Evolutionary conservation across 1,284 basidiomycete genomes (phyloP).

Genomic region (Sphagnurus paluster): DNA sequence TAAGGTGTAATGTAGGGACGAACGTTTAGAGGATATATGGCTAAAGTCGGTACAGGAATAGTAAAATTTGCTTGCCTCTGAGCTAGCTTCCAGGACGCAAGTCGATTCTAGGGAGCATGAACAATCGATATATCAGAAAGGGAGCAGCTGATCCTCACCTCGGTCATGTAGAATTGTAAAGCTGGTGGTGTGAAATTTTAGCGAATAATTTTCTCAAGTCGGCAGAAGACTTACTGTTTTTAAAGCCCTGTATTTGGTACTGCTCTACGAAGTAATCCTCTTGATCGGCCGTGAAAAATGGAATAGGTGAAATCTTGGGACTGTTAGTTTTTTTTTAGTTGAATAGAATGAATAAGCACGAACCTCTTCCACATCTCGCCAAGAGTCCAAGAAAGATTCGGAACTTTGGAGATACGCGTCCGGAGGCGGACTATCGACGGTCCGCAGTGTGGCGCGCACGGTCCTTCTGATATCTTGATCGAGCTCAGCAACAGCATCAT

Average conservation of each 20-base stretch:
- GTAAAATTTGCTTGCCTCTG: slow-evolving; percentile 58
- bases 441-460: slow-evolving; percentile 54
- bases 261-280: slow-evolving; percentile 69
- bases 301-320: slow-evolving; percentile 54
- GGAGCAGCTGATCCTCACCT: slow-evolving; percentile 34
- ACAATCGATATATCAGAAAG: not conserved
- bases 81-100: slow-evolving; percentile 48
- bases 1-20: slow-evolving; percentile 10
- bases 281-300: slow-evolving; percentile 56
- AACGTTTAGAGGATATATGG: slow-evolving; percentile 55
- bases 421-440: slow-evolving; percentile 53
- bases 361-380: slow-evolving; percentile 43
- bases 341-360: slow-evolving; percentile 1
- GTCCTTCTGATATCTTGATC: slow-evolving; percentile 53
- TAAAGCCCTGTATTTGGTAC: slow-evolving; percentile 56
- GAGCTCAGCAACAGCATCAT: slow-evolving; percentile 51
- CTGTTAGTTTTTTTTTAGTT: not conserved
- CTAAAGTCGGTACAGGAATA: slow-evolving; percentile 55
- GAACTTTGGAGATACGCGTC: slow-evolving; percentile 48
- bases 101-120: slow-evolving; percentile 44
- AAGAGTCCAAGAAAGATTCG: slow-evolving; percentile 52
- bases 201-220: not conserved
- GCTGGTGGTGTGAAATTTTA: slow-evolving; percentile 31
- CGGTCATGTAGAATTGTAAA: slow-evolving; percentile 55
- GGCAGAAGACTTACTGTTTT: slow-evolving; percentile 47